A percentile compares a stretch with the other conserved stretches of the same genome.
phyloP scores from a whole-genome alignment of 2,329 filamentous ascomycete genomes.

The Ophiocordyceps sinensis region DNA sequence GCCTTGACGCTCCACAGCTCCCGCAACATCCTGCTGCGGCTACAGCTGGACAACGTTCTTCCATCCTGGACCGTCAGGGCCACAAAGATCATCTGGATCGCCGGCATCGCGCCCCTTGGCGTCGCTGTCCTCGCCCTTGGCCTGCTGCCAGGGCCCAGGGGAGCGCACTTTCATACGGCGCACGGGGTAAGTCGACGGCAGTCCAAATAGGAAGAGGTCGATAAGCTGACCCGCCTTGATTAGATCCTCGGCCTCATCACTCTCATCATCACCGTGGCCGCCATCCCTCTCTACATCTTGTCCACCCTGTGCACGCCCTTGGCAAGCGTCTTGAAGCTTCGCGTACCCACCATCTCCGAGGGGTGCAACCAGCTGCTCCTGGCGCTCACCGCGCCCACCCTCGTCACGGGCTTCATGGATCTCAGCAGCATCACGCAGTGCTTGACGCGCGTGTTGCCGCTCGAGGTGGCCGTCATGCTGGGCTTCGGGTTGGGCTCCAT shows the following conservation, averaged over 20 bases:
- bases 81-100: constrained; percentile 12
- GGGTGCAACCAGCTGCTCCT: constrained; percentile 14
- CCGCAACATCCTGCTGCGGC: constrained; percentile 11
- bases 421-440: constrained; percentile 13
- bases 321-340: no score
- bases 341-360: constrained; percentile 1
- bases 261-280: background rate
- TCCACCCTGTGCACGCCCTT: background rate
- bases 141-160: constrained; percentile 7
- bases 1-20: constrained; percentile 13
- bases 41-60: constrained; percentile 8
- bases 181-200: constrained; percentile 12
- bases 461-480: constrained; percentile 10
- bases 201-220: background rate
- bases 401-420: constrained; percentile 14
- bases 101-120: constrained; percentile 11
- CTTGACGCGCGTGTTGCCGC: constrained; percentile 12
- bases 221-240: background rate
- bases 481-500: constrained; percentile 11
- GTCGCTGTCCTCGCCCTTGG: constrained; percentile 14
- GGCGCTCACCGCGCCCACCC: constrained; percentile 8
- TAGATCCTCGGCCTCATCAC: background rate
- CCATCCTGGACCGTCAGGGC: constrained; percentile 8
- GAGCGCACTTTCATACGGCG: constrained; percentile 12
- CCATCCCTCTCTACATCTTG: background rate